Base-by-base conservation (phyloP, 2,329 filamentous ascomycete genomes). In the Penicillium sp. region DNA sequence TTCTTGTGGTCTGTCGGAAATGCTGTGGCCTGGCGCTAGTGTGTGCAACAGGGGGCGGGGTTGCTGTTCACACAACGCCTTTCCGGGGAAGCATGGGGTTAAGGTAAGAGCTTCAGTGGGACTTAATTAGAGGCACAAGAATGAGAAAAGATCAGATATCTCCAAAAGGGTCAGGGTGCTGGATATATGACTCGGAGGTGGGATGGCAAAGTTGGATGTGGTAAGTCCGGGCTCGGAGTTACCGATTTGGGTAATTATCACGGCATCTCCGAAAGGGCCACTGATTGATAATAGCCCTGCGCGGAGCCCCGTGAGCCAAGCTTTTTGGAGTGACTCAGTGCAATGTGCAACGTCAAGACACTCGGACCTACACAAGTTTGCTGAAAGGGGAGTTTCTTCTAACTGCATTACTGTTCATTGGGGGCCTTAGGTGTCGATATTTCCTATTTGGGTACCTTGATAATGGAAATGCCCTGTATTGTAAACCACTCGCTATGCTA, bases 241-340 rank as follows among this genome's bases (percentile, higher is more conserved):
- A 49, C 50, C 7, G 1, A 0, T 31, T 49, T 1, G 0, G 32
- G 50, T 24, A 27, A 27, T 4, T 1, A 3, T 2, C 8, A 2
- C 2, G 3, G 9, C 14, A 44, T 40, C 38, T 40, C 38, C 38
- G 38, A 38, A 38, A 14, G 36, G 36, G 36, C 32, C 31, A 16
- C 45, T 48, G 38, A 48, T 44, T 48, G 50, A 53, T 52, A 48
- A 52, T 2, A 44, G n/a, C 11, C 6, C 34, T 27, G 24, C 24
- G 24, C 24, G 5, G 24, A 27, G 24, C 24, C 24, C 24, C 24
- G 4, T 5, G 8, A 27, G 40, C 18, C 40, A 42, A 42, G 40
- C 22, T 42, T 42, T 42, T 11, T 24, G 7, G 7, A 27, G 18
- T 34, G 7, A 34, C 32, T 34, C 32, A 34, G 24, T 5, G 24